These are phyloP conservation scores for Daldinia eschscholtzii DNA, from an alignment of 2,329 filamentous ascomycete species.

Conservation along the genomic window DNA sequence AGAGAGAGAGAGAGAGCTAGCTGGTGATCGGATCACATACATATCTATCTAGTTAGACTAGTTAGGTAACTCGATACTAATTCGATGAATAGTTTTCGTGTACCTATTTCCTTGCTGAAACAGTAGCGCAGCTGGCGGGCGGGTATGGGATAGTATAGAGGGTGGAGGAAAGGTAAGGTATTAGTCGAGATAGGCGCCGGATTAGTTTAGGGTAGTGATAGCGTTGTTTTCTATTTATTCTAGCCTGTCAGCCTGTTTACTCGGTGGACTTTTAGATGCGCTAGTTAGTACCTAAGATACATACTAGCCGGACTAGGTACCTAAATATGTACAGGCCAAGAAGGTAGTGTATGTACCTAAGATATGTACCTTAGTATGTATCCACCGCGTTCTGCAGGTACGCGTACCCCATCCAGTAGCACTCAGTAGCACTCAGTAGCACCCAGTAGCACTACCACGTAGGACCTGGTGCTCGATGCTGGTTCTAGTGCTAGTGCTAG, in stretches of 20 bases:
- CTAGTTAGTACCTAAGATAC: background rate
- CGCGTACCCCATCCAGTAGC: background rate
- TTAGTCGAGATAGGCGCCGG: slow-evolving; percentile 8
- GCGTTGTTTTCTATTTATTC: slow-evolving; percentile 4
- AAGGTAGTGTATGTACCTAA: background rate
- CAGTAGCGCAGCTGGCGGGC: background rate
- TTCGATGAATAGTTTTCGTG: background rate
- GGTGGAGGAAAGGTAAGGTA: background rate
- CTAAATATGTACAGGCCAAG: too few relatives aligned
- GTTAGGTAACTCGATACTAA: too few relatives aligned
- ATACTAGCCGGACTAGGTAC: too few relatives aligned
- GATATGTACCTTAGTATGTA: background rate
- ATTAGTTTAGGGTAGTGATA: background rate
- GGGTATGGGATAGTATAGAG: background rate
- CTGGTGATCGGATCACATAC: background rate
- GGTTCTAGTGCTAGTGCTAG: too few relatives aligned
- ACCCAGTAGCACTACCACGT: too few relatives aligned
- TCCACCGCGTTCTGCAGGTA: slow-evolving; percentile 3
- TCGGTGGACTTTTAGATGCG: too few relatives aligned
- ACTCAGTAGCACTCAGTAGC: too few relatives aligned
- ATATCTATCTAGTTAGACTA: background rate
- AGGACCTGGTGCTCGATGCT: too few relatives aligned
- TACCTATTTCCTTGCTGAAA: slow-evolving; percentile 1
- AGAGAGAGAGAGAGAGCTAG: background rate
- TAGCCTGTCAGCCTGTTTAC: background rate